Conservation (phyloP, 1,284 basidiomycete species). For the Phlebopus sp. region DNA sequence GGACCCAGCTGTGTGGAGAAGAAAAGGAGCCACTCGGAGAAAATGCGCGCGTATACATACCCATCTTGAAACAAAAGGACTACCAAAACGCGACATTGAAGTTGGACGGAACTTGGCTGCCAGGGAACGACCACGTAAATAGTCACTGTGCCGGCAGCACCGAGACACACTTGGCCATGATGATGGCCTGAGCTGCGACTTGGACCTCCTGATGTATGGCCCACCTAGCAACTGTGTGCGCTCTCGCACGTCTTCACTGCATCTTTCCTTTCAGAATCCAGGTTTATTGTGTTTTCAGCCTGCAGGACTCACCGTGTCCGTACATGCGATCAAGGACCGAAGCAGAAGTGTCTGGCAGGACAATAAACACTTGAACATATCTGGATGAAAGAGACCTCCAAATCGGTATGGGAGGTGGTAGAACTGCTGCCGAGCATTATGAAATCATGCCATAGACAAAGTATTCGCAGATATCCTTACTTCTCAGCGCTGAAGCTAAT, state of each 20-base stretch:
- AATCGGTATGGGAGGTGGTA: conserved; percentile 2
- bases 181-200: background rate
- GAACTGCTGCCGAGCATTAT: background rate
- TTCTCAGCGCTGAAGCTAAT: background rate
- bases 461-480: background rate
- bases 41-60: conserved; percentile 10
- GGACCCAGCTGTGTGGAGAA: conserved; percentile 12
- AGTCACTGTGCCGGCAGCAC: background rate
- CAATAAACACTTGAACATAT: conserved; percentile 7
- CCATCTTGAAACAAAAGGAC: conserved; percentile 24
- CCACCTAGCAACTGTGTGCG: conserved; percentile 1
- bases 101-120: background rate
- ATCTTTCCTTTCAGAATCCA: background rate
- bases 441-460: background rate
- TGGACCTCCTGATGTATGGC: background rate
- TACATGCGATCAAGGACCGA: background rate
- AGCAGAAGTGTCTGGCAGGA: background rate
- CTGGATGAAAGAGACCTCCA: conserved; percentile 9
- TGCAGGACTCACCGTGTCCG: background rate
- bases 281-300: conserved; percentile 10
- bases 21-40: background rate
- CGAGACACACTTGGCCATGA: background rate
- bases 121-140: conserved; percentile 1
- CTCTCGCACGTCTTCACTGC: background rate
- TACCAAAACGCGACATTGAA: conserved; percentile 6